These are phyloP conservation scores for Parastagonospora avenae DNA, from an alignment of 2,329 filamentous ascomycete species.

Conservation along the genomic window DNA sequence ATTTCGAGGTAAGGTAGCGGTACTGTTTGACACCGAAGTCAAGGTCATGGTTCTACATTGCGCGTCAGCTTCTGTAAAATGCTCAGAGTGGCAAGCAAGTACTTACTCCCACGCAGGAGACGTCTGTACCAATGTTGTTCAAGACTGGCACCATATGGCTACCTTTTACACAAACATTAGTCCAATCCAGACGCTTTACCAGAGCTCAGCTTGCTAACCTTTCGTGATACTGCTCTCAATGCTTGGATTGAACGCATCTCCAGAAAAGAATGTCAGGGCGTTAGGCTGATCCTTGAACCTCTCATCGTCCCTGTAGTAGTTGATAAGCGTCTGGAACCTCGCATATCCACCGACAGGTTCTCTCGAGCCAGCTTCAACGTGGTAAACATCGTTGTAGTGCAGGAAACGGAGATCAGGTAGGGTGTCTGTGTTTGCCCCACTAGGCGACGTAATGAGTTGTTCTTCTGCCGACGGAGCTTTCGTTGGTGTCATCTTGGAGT, in stretches of 20 bases:
- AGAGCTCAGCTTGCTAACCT: slow-evolving; percentile 52
- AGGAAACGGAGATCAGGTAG: slow-evolving; percentile 77
- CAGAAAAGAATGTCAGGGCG: slow-evolving; percentile 82
- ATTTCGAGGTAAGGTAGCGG: slow-evolving; percentile 71
- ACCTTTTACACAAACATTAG: slow-evolving; percentile 48
- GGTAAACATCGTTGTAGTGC: slow-evolving; percentile 95
- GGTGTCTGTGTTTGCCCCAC: slow-evolving; percentile 48
- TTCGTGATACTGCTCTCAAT: slow-evolving; percentile 89
- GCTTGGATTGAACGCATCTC: slow-evolving; percentile 91
- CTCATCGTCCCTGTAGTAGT: slow-evolving; percentile 71
- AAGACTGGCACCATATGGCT: slow-evolving; percentile 87
- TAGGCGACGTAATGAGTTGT: slow-evolving; percentile 49
- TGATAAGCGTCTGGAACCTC: slow-evolving; percentile 78
- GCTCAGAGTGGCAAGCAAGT: neutral
- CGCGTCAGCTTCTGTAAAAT: slow-evolving; percentile 13
- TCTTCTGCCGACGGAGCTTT: slow-evolving; percentile 37
- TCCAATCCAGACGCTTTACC: neutral
- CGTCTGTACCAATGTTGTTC: slow-evolving; percentile 76
- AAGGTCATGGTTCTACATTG: slow-evolving; percentile 78
- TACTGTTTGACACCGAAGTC: slow-evolving; percentile 90
- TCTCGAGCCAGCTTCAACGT: slow-evolving; percentile 75
- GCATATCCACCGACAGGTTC: slow-evolving; percentile 83
- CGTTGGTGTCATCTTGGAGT: slow-evolving; percentile 30
- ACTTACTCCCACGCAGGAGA: slow-evolving; percentile 80
- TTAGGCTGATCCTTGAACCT: slow-evolving; percentile 67